Conservation (phyloP, 441 rosid species). For the Flueggea neowawraea region DNA sequence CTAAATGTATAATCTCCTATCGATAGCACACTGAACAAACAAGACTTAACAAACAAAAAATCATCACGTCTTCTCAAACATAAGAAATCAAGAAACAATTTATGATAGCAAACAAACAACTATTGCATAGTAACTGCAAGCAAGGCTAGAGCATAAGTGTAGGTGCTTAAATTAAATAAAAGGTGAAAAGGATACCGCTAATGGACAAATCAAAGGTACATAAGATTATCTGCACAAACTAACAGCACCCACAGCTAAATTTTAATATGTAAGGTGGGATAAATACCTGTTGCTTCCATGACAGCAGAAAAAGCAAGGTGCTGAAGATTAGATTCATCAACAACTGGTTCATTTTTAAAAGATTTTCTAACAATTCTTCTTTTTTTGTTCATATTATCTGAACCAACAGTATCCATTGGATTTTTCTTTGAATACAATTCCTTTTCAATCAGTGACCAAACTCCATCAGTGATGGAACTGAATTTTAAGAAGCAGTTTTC, state of each 20-base stretch:
- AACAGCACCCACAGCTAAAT: constrained; percentile 1
- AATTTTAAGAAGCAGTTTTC: constrained; percentile 49
- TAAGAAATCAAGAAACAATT: neutral
- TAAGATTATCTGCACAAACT: neutral
- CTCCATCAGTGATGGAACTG: constrained; percentile 53
- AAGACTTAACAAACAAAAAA: too few relatives aligned
- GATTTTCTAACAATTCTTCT: constrained; percentile 28
- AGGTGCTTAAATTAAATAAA: too few relatives aligned
- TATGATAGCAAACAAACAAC: too few relatives aligned
- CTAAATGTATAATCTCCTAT: too few relatives aligned
- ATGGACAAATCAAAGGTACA: neutral
- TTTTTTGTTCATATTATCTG: constrained; percentile 31
- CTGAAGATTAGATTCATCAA: constrained; percentile 39
- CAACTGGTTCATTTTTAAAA: constrained; percentile 19
- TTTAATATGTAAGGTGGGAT: constrained; percentile 1
- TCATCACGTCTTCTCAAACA: too few relatives aligned
- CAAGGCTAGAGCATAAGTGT: too few relatives aligned
- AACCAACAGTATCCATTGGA: constrained; percentile 18
- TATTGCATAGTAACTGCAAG: too few relatives aligned
- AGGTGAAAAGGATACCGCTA: neutral
- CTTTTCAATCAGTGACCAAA: constrained; percentile 81
- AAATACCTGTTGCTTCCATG: constrained; percentile 54
- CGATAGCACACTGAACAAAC: too few relatives aligned
- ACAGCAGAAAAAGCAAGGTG: constrained; percentile 65
- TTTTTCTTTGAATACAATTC: constrained; percentile 22